These are phyloP conservation scores for Lagenaria siceraria DNA, from an alignment of 306 rosid genomes.

Conservation along the genomic window DNA sequence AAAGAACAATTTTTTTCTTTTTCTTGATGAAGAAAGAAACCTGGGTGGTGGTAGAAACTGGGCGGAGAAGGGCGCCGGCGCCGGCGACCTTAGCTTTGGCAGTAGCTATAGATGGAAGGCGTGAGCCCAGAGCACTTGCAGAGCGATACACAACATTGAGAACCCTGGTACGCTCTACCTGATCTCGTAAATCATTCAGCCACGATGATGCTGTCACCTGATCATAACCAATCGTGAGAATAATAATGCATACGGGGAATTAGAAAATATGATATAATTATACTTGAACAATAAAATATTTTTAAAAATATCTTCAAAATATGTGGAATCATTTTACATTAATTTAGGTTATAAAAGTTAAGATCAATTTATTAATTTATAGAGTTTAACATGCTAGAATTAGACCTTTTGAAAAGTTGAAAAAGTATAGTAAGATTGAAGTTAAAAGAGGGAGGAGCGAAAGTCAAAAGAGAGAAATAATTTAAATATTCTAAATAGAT, in stretches of 20 bases:
- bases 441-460: no score
- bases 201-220: constrained; percentile 93
- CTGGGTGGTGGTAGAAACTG: constrained; percentile 91
- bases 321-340: no score
- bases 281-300: neutral
- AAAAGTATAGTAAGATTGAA: no score
- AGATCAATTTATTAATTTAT: no score
- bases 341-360: no score
- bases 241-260: neutral
- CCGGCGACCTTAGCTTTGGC: constrained; percentile 85
- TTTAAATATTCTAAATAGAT: no score
- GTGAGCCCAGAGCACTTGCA: constrained; percentile 90
- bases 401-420: no score
- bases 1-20: neutral
- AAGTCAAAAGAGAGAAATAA: no score
- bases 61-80: constrained; percentile 77
- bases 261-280: no score
- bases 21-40: constrained; percentile 14
- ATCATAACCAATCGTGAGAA: neutral
- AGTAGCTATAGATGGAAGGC: constrained; percentile 75
- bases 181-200: constrained; percentile 88
- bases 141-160: constrained; percentile 88
- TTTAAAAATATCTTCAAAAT: no score
- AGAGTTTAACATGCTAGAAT: no score
- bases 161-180: constrained; percentile 76